A percentile compares a stretch with the other conserved stretches of the same genome.
These are phyloP conservation scores for Pichia sp. DNA, from an alignment of 1,139 yeast genomes.

Conservation along the genomic window DNA sequence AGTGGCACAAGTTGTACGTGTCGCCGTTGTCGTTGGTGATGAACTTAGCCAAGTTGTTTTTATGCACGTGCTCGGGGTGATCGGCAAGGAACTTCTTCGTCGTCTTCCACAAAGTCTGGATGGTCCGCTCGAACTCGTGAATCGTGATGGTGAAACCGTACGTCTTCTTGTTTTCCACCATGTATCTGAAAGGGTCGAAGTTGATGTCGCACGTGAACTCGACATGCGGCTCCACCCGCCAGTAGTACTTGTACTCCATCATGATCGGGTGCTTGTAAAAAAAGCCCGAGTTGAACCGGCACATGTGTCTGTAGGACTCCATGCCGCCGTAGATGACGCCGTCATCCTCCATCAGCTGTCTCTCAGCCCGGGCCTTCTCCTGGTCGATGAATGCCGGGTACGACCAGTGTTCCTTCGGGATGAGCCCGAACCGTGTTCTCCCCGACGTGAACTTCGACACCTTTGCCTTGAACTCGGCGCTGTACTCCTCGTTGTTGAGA, in stretches of 20 bases:
- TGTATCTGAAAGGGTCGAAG: constrained; percentile 59
- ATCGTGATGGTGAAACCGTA: constrained; percentile 69
- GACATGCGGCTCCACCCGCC: constrained; percentile 73
- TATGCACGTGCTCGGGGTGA: constrained; percentile 44
- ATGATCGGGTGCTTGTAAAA: constrained; percentile 54
- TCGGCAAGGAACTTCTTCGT: constrained; percentile 46
- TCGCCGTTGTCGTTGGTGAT: constrained; percentile 48
- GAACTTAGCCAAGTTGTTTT: constrained; percentile 44
- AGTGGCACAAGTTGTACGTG: constrained; percentile 54
- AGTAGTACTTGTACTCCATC: constrained; percentile 57
- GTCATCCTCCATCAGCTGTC: constrained; percentile 45
- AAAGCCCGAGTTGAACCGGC: constrained; percentile 67
- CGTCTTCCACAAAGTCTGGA: constrained; percentile 56
- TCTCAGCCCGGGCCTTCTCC: constrained; percentile 46
- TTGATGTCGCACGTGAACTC: constrained; percentile 58
- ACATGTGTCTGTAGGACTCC: constrained; percentile 72
- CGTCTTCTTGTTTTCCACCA: constrained; percentile 53
- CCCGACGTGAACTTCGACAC: constrained; percentile 54
- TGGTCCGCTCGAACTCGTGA: constrained; percentile 55
- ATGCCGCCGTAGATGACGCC: constrained; percentile 59
- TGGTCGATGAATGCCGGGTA: constrained; percentile 60
- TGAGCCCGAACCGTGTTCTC: constrained; percentile 53
- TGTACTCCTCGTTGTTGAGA: constrained; percentile 59
- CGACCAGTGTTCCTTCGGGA: constrained; percentile 65
- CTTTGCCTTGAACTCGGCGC: constrained; percentile 50